Percentiles rank a stretch among this genome's conserved stretches.
Evolutionary conservation across 495 filamentous ascomycete species (phyloP).

Genomic region (Trichodelitschia bisporula): DNA sequence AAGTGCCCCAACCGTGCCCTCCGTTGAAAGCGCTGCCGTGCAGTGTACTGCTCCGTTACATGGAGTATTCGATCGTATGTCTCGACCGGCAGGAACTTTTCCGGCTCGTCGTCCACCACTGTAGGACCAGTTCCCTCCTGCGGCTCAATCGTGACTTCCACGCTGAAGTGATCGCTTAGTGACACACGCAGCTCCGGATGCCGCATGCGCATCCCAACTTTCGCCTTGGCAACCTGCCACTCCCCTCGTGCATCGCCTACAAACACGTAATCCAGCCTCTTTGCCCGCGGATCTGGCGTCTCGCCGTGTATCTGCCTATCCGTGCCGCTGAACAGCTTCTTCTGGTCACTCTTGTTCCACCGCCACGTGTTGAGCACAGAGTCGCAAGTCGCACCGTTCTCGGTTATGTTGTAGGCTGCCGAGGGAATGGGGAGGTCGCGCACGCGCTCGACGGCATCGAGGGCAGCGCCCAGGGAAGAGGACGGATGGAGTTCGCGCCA

Average conservation of each 20-base stretch:
- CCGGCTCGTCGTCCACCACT: too few species aligned
- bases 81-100: constrained; percentile 17
- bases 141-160: constrained; percentile 34
- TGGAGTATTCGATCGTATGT: constrained; percentile 51
- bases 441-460: constrained; percentile 30
- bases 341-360: constrained; percentile 43
- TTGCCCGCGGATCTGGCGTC: constrained; percentile 42
- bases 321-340: constrained; percentile 31
- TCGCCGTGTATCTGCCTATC: constrained; percentile 29
- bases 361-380: constrained; percentile 77
- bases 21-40: constrained; percentile 44
- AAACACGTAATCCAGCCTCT: constrained; percentile 93
- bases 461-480: constrained; percentile 45
- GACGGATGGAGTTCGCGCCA: constrained; percentile 67
- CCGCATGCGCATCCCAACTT: constrained; percentile 57
- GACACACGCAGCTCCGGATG: constrained; percentile 67
- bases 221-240: constrained; percentile 43
- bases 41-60: constrained; percentile 37
- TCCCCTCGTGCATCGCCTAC: constrained; percentile 14
- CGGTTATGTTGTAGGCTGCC: constrained; percentile 46
- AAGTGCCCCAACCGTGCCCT: constrained; percentile 50
- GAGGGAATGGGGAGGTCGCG: constrained; percentile 29
- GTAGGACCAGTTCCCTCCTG: too few species aligned
- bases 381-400: constrained; percentile 77
- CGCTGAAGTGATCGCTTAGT: constrained; percentile 79